Conservation (phyloP, 306 rosid genomes). For the Parietaria judaica region DNA sequence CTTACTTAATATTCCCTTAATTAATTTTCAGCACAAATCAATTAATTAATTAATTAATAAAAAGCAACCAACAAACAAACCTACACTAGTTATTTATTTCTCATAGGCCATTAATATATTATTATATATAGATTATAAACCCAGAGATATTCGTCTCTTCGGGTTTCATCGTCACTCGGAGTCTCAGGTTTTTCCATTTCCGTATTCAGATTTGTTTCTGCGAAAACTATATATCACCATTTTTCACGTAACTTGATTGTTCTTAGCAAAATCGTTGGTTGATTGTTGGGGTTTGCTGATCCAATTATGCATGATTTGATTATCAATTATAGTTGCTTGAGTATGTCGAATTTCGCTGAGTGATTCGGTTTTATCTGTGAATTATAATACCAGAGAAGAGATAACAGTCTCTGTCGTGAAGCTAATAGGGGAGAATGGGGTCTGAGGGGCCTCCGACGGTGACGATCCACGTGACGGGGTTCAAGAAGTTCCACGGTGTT, state of each 20-base stretch:
- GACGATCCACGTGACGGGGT: slow-evolving; percentile 79
- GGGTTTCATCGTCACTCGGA: slow-evolving; percentile 1
- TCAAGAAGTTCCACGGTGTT: slow-evolving; percentile 96
- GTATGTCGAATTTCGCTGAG: no score
- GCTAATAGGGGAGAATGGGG: slow-evolving; percentile 54
- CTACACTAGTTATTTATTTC: neutral
- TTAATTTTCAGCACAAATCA: no score
- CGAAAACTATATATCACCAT: neutral
- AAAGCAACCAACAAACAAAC: slow-evolving; percentile 12
- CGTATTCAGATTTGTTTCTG: slow-evolving; percentile 9
- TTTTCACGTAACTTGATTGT: slow-evolving; percentile 12
- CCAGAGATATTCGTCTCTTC: slow-evolving; percentile 16
- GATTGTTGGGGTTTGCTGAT: neutral
- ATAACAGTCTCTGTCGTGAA: slow-evolving; percentile 25
- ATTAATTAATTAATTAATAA: slow-evolving; percentile 24
- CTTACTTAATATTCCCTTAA: no score
- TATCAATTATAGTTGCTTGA: no score
- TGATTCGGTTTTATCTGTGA: no score
- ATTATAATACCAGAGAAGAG: neutral
- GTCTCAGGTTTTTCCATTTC: slow-evolving; percentile 1
- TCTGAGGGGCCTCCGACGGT: slow-evolving; percentile 83
- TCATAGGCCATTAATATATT: neutral
- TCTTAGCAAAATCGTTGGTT: no score
- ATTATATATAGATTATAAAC: neutral
- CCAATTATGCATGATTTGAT: neutral